Conservation (phyloP, 768 basidiomycete genomes). For the Termitomyces sp. region DNA sequence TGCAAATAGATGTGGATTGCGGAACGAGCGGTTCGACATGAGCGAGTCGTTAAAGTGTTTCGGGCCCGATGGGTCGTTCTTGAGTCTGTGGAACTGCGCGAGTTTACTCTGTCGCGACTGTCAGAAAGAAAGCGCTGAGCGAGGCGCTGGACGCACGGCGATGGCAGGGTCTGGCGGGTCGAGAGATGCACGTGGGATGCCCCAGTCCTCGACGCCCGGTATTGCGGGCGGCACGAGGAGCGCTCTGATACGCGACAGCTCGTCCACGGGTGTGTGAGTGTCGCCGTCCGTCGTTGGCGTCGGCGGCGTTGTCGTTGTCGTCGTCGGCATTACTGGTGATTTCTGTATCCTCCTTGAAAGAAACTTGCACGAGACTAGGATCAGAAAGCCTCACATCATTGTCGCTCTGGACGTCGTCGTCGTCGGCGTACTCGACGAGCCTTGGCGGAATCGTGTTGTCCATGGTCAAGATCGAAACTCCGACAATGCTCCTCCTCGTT, state of each 20-base stretch:
- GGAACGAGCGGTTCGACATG: slow-evolving; percentile 88
- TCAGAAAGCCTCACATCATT: neutral
- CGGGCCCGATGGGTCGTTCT: slow-evolving; percentile 53
- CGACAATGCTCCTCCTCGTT: slow-evolving; percentile 25
- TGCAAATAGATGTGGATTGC: slow-evolving; percentile 94
- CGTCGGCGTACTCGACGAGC: slow-evolving; percentile 60
- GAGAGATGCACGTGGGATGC: slow-evolving; percentile 58
- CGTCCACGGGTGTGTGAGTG: slow-evolving; percentile 28
- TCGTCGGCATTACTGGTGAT: slow-evolving; percentile 38
- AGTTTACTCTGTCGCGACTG: slow-evolving; percentile 61
- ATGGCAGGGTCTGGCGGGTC: slow-evolving; percentile 58
- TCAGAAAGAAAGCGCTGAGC: neutral
- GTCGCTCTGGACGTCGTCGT: slow-evolving; percentile 47
- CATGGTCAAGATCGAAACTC: neutral
- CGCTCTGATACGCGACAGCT: slow-evolving; percentile 47
- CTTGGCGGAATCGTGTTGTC: neutral
- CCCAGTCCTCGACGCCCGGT: slow-evolving; percentile 66
- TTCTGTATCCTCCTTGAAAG: slow-evolving; percentile 35
- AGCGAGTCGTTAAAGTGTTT: slow-evolving; percentile 96
- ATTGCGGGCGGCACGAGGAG: slow-evolving; percentile 62
- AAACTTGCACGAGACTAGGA: neutral
- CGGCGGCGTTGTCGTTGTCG: too few species aligned
- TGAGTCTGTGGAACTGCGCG: slow-evolving; percentile 69
- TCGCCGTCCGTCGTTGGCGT: too few species aligned
- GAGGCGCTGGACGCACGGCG: slow-evolving; percentile 39